A percentile compares a stretch with the other conserved stretches of the same genome.
Evolutionary conservation across 139 green algal genomes (phyloP).

Genomic region (Picochlorum costavermella): DNA sequence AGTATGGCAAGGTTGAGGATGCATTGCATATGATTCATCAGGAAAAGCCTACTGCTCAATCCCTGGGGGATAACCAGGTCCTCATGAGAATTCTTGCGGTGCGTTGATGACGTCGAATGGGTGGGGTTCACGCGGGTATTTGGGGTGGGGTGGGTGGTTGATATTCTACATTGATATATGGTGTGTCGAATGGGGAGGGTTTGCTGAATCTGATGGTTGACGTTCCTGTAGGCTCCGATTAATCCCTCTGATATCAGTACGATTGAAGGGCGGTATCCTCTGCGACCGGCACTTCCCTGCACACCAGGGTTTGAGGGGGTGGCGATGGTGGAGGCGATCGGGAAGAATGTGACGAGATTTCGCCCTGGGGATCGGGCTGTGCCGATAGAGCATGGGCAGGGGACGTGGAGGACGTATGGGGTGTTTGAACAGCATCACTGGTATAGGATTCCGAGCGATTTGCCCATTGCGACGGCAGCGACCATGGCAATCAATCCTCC

Average conservation of each 20-base stretch:
- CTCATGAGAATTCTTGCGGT: slow-evolving; percentile 23
- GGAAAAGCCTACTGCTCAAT: neutral
- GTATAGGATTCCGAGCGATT: slow-evolving; percentile 25
- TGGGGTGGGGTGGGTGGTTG: too few species aligned
- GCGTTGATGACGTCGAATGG: too few species aligned
- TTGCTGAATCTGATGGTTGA: too few species aligned
- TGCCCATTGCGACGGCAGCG: slow-evolving; percentile 24
- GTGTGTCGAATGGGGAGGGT: too few species aligned
- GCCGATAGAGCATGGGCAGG: slow-evolving; percentile 45
- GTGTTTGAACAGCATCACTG: slow-evolving; percentile 13
- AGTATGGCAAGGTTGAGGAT: slow-evolving; percentile 6
- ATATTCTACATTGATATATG: too few species aligned
- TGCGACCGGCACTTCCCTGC: slow-evolving; percentile 43
- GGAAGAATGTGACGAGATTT: slow-evolving; percentile 39
- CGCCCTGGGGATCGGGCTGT: slow-evolving; percentile 63
- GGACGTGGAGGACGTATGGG: slow-evolving; percentile 62
- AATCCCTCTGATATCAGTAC: slow-evolving; percentile 80
- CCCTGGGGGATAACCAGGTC: slow-evolving; percentile 16
- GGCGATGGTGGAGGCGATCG: slow-evolving; percentile 44
- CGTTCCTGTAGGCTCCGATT: slow-evolving; percentile 48
- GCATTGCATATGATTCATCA: slow-evolving; percentile 2
- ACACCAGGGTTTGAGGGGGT: slow-evolving; percentile 73
- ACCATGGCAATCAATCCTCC: slow-evolving; percentile 56
- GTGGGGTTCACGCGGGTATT: too few species aligned
- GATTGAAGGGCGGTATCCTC: slow-evolving; percentile 68